Evolutionary conservation across 768 basidiomycete genomes (phyloP), one percentile per base, ranked within the genome.

Genomic region (Boletus reticulatus): DNA sequence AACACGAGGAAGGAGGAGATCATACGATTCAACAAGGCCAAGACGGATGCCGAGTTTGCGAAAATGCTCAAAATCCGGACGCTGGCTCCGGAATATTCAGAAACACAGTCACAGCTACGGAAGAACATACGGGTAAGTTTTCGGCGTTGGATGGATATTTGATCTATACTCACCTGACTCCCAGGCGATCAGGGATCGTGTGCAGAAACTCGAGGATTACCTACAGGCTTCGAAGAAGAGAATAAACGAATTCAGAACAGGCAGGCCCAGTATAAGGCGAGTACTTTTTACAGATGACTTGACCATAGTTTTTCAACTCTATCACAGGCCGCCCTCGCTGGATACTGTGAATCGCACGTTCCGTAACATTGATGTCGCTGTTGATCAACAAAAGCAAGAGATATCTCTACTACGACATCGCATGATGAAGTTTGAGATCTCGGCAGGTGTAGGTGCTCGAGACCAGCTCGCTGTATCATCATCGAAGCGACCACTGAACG

Each of bases 21-120:
- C 24, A 75, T 78, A 17, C 83, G 92, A 6, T 94, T 92, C 69
- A 78, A 85, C 52, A 84, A 83, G 61, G 94, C 93, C 1, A 84
- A 84, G 56, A 79, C 78, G 31, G 94, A 98, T 65, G 80, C 84
- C 4, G 88, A 88, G 52, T 92, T 95, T 68, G 81, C 84, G 11
- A 87, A 84, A 63, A 82, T 88, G 77, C 72, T 92, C 50, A 85
- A 83, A 64, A 76, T 83, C 4, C 79, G 89, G 45, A 85, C 87
- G n/a, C 72, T 94, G n/a, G 88, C 88, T 13, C 93, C 96, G 0
- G 93, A 98, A 64, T 88, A 94, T 65, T 77, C 85, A 14, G 93
- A 95, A 66, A 87, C 84, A 1, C 94, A 95, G 67, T 82, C 78
- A 2, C 84, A 86, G 52, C 73, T 98, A 27, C 80, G 93, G 32